Base-by-base conservation (phyloP, 768 basidiomycete species). In the Boletus rubroflammeus region DNA sequence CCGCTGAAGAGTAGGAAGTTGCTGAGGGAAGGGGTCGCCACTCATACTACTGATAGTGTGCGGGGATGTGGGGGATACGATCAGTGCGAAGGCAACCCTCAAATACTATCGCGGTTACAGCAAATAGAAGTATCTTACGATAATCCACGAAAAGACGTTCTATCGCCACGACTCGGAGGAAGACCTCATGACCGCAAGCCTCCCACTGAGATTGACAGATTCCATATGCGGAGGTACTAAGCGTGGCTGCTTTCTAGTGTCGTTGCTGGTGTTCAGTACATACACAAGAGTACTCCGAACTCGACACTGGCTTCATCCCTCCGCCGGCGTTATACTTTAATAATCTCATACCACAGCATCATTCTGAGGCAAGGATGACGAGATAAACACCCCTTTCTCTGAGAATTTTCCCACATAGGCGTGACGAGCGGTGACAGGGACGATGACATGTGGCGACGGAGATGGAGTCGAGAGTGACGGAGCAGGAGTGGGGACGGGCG, bases 1-100 rank as follows among this genome's bases (percentile, higher is more conserved):
- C 3, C 56, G 61, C 21, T 67, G 53, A n/a, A 71, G 63, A 8
- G 67, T 69, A 26, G 68, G 69, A 35, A 69, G 67, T 38, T 57
- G 59, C 28, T 70, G 67, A 17, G 67, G 66, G 45, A 44, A 58
- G 11, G 47, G 51, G 21, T 68, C 67, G 26, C 10, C 4, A 17
- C 43, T 56, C 66, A 68, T 68, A 21, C 11, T 43, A 28, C n/a
- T n/a, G n/a, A n/a, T 13, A 10, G 21, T 11, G 32, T 32, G 29
- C 0, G 19, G 21, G 32, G 32, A 29, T 32, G 36, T 15, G 51
- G 21, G 9, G 26, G n/a, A 31, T 10, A 49, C 2, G 9, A 31
- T 39, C 17, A 39, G 28, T 36, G 29, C 31, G 9, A 28, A 28
- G 19, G 40, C n/a, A 13, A 9, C 28, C 31, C 39, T 48, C 40